phyloP scores from a whole-genome alignment of 1,139 yeast species.

The Lodderomyces orthopsilosis region DNA sequence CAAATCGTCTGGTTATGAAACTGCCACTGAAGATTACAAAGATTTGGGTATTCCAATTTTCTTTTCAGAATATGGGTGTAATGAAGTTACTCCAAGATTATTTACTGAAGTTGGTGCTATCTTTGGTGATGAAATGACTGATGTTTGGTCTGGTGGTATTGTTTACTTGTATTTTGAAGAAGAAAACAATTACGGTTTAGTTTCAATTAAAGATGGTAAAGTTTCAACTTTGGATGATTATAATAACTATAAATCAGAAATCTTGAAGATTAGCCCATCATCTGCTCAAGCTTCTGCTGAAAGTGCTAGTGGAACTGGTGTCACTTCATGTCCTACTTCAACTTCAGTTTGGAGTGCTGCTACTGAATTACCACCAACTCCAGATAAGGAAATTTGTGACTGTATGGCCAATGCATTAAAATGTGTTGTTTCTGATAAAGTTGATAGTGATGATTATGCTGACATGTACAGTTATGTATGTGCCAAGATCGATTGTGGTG shows the following conservation, averaged over 20 bases:
- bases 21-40: conserved; percentile 67
- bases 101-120: conserved; percentile 70
- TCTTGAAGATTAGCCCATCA: conserved; percentile 50
- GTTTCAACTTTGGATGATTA: conserved; percentile 48
- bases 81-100: conserved; percentile 58
- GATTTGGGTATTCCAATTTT: conserved; percentile 78
- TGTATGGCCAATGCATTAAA: conserved; percentile 49
- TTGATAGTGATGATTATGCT: conserved; percentile 47
- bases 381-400: conserved; percentile 56
- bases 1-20: conserved; percentile 66
- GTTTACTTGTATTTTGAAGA: conserved; percentile 89
- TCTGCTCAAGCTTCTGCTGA: conserved; percentile 27
- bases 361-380: conserved; percentile 64
- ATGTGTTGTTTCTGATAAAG: conserved; percentile 50
- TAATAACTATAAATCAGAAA: conserved; percentile 52
- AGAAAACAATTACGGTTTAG: conserved; percentile 77
- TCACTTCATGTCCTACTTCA: conserved; percentile 51
- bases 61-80: conserved; percentile 94
- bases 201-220: conserved; percentile 44
- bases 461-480: conserved; percentile 56
- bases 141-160: conserved; percentile 89
- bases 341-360: conserved; percentile 54
- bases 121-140: conserved; percentile 62
- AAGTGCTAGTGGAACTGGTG: conserved; percentile 18
- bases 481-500: conserved; percentile 45